phyloP scores from a whole-genome alignment of 352 stramenopile genomes.

The Peronospora destructor region DNA sequence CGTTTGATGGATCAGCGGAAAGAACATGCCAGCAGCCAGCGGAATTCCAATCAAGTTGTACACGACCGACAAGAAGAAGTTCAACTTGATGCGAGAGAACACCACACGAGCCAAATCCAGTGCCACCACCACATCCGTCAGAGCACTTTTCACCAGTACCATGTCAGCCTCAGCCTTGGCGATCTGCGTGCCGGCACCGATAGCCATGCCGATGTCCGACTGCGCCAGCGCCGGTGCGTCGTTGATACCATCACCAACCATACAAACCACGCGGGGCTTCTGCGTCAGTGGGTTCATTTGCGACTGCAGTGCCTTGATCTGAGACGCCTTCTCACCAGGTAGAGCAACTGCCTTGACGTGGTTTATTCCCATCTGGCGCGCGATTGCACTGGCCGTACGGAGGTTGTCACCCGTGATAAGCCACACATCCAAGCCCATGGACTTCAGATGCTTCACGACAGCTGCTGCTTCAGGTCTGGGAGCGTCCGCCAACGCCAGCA shows the following conservation, averaged over 20 bases:
- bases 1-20: slow-evolving; percentile 75
- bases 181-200: slow-evolving; percentile 88
- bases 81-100: slow-evolving; percentile 78
- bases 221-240: slow-evolving; percentile 90
- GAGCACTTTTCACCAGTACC: slow-evolving; percentile 82
- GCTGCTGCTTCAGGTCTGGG: slow-evolving; percentile 61
- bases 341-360: slow-evolving; percentile 84
- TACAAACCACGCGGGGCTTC: slow-evolving; percentile 81
- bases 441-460: slow-evolving; percentile 70
- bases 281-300: slow-evolving; percentile 62
- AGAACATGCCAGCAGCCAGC: slow-evolving; percentile 79
- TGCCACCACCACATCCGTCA: slow-evolving; percentile 79
- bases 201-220: slow-evolving; percentile 89
- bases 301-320: slow-evolving; percentile 81
- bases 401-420: slow-evolving; percentile 91
- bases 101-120: slow-evolving; percentile 75
- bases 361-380: slow-evolving; percentile 84
- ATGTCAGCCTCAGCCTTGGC: slow-evolving; percentile 84
- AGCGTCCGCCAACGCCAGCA: slow-evolving; percentile 75
- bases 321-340: slow-evolving; percentile 91
- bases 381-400: slow-evolving; percentile 86
- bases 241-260: slow-evolving; percentile 94
- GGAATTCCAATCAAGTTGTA: slow-evolving; percentile 85
- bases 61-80: slow-evolving; percentile 84
- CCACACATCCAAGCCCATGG: slow-evolving; percentile 80